Base-by-base conservation (phyloP, 495 filamentous ascomycete genomes). In the Oidiodendron maius region DNA sequence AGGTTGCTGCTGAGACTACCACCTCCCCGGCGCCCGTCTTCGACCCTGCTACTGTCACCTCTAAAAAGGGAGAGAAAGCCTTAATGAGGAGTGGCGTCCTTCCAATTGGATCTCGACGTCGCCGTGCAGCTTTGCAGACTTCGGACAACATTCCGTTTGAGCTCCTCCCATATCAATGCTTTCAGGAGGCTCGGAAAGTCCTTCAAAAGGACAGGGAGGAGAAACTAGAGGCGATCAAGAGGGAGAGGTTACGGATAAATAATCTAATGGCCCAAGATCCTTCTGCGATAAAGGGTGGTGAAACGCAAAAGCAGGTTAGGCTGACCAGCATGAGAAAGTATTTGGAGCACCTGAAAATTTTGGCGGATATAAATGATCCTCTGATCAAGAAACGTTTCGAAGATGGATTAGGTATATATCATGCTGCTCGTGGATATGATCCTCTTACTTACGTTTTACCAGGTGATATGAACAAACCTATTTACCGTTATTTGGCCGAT, bases 391-490 rank as follows among this genome's bases (percentile, higher is more conserved):
- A 89, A 64, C 86, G 78, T 53, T 96, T 96, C 59, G 93, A 99
- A 61, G 89, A 96, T 71, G 90, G 91, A 11, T 66, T 79, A 56
- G 89, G 93, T 96, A 69, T 62, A 78, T 48, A 26, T 32, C 12
- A 40, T 39, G 15, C 20, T 28, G 5, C 51, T 24, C 8, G n/a
- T 46, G 1, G 18, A 53, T 24, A 12, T 40, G 13, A 12, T 45
- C 1, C 22, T 28, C 20, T 28, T 35, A 36, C 62, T 65, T 58
- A 68, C 36, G 22, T 2, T 30, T 3, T 20, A 18, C 5, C 30
- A 96, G 89, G 87, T 41, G 89, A 96, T 61, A 91, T 96, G 91
- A 83, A 80, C 68, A 93, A 95, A 65, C 94, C 93, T 30, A 86
- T 99, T 63, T 99, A 99, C 72, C 88, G 91, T 32, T 83, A 84